Conservation (phyloP, 805 yeast species). For the Soucietia sequanensis region DNA sequence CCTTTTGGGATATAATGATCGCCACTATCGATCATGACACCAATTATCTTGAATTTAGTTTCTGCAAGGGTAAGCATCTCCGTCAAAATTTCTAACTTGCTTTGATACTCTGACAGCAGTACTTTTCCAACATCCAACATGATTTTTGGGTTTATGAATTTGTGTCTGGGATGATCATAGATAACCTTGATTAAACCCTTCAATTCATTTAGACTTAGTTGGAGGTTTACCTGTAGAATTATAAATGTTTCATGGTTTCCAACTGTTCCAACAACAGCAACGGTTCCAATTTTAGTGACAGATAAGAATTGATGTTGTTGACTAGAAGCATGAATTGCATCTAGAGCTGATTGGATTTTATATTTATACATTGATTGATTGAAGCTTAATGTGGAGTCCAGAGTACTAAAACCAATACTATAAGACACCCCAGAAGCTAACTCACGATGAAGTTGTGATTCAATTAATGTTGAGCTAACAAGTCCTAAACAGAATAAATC, state of each 20-base stretch:
- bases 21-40: constrained; percentile 43
- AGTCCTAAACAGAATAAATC: constrained; percentile 47
- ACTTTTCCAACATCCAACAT: constrained; percentile 30
- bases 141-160: constrained; percentile 16
- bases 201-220: constrained; percentile 13
- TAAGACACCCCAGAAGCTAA: constrained; percentile 50
- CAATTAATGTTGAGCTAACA: constrained; percentile 42
- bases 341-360: constrained; percentile 37
- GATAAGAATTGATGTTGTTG: constrained; percentile 49
- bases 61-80: constrained; percentile 12
- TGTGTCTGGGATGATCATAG: constrained; percentile 14
- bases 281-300: constrained; percentile 47
- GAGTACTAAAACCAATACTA: constrained; percentile 46
- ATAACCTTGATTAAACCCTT: constrained; percentile 10
- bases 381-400: constrained; percentile 14
- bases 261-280: constrained; percentile 47
- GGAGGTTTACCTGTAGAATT: constrained; percentile 26
- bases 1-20: constrained; percentile 25
- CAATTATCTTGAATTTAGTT: constrained; percentile 23
- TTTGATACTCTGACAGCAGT: constrained; percentile 12
- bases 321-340: constrained; percentile 45
- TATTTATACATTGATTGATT: constrained; percentile 25
- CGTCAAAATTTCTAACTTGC: constrained; percentile 9
- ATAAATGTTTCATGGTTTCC: constrained; percentile 53
- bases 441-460: constrained; percentile 52